Conservation (phyloP, 495 filamentous ascomycete species). For the Xylaria acuta region DNA sequence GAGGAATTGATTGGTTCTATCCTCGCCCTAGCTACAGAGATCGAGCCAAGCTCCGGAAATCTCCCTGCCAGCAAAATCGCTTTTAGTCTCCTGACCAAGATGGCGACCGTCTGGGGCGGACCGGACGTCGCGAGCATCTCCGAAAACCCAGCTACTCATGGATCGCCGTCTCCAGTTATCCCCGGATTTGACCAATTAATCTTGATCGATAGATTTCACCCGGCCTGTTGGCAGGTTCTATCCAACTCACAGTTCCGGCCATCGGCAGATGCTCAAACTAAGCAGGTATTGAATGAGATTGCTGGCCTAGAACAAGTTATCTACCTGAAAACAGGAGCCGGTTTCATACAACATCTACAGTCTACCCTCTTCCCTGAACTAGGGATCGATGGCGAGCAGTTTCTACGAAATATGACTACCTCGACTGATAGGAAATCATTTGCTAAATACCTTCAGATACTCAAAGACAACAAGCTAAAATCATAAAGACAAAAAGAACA, state of each 20-base stretch:
- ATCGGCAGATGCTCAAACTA: conserved; percentile 78
- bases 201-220: conserved; percentile 86
- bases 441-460: conserved; percentile 52
- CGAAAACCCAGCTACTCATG: conserved; percentile 48
- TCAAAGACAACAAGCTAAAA: conserved; percentile 46
- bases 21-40: conserved; percentile 79
- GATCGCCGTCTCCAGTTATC: conserved; percentile 59
- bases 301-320: conserved; percentile 84
- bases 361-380: conserved; percentile 55
- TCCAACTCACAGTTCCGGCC: conserved; percentile 76
- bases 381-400: conserved; percentile 55
- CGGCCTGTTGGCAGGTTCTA: conserved; percentile 85
- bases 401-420: conserved; percentile 57
- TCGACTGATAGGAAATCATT: conserved; percentile 56
- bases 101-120: conserved; percentile 85
- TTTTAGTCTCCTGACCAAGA: conserved; percentile 76
- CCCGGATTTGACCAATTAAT: conserved; percentile 87
- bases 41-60: conserved; percentile 65
- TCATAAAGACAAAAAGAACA: background rate
- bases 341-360: conserved; percentile 57
- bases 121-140: conserved; percentile 70
- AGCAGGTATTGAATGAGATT: conserved; percentile 83
- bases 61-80: conserved; percentile 80
- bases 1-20: conserved; percentile 83
- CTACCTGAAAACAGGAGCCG: conserved; percentile 79